A percentile compares a stretch with the other conserved stretches of the same genome.
These are phyloP conservation scores for Aspergillus steynii DNA, from an alignment of 495 filamentous ascomycete genomes.

Conservation along the genomic window DNA sequence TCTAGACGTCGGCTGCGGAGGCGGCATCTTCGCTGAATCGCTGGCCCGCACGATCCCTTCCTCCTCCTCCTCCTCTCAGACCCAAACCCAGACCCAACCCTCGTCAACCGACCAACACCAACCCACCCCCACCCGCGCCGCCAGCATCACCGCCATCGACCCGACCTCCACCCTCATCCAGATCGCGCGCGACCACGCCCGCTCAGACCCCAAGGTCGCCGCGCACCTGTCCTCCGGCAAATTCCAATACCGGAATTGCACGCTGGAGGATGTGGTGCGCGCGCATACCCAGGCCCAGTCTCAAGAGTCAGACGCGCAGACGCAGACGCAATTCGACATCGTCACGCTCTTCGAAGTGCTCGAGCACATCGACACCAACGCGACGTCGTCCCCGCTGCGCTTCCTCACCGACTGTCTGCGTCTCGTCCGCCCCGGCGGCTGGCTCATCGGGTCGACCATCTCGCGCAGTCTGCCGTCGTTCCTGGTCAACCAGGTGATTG, in stretches of 20 bases:
- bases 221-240: conserved; percentile 49
- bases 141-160: conserved; percentile 78
- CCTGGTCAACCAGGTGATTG: conserved; percentile 87
- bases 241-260: conserved; percentile 68
- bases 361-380: conserved; percentile 68
- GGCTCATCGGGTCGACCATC: conserved; percentile 90
- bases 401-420: conserved; percentile 69
- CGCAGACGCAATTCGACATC: conserved; percentile 57
- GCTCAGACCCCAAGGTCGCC: conserved; percentile 59
- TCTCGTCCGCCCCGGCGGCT: conserved; percentile 87
- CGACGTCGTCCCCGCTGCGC: conserved; percentile 54
- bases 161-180: conserved; percentile 75
- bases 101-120: no score
- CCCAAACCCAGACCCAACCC: conserved; percentile 43
- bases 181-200: conserved; percentile 74
- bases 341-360: conserved; percentile 91
- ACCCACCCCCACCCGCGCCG: conserved; percentile 55
- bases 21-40: conserved; percentile 92
- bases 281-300: conserved; percentile 20
- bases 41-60: conserved; percentile 66
- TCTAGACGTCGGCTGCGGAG: conserved; percentile 94
- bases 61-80: conserved; percentile 9
- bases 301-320: background rate
- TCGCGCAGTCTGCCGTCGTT: conserved; percentile 83
- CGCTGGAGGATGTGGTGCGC: conserved; percentile 65